Evolutionary conservation across 352 stramenopile genomes (phyloP), one percentile per base, ranked within the genome.

Genomic region (Pythium brassicae): DNA sequence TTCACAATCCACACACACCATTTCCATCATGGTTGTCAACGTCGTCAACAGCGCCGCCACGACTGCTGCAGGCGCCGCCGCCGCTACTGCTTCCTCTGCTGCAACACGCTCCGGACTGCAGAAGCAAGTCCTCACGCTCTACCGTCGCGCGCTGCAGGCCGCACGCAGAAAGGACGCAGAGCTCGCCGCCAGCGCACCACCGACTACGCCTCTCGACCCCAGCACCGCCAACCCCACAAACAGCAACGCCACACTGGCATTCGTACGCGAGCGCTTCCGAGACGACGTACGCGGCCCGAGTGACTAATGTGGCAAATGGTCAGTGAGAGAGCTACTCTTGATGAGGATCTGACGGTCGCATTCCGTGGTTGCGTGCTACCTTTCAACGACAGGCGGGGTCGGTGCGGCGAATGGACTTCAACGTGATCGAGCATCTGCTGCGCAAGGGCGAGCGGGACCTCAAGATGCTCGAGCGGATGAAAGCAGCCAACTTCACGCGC

Each of bases 401-500:
- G 4, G 80, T 92, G 25, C 66, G 76, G 9, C 76, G 82, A 37
- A 87, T 75, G 59, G 77, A 92, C 66, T 94, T 94, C 62, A 65
- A 71, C 10, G 67, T 88, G 59, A 92, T 94, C 55, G 84, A 94
- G 73, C 80, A 92, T 47, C 72, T 94, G 69, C 62, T 94, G 56
- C 84, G 84, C 65, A 94, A 94, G 50, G 84, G 84, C 3, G 74
- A 94, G 59, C 78, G 83, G 17, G 82, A 94, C 51, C 63, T 94
- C 40, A 90, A 92, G 71, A 84, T 90, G 73, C 69, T 92, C 42
- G 63, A 78, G 51, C 63, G 57, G 35, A 86, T 88, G 65, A 91
- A 89, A 57, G 71, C 60, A 10, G 84, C 73, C 11, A 69, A 82
- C 47, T 87, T 87, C 55, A 57, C 71, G 6, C 68, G 51, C 37